Evolutionary conservation across 176 grass and related monocot genomes (phyloP).

Genomic region (Eleusine indica): DNA sequence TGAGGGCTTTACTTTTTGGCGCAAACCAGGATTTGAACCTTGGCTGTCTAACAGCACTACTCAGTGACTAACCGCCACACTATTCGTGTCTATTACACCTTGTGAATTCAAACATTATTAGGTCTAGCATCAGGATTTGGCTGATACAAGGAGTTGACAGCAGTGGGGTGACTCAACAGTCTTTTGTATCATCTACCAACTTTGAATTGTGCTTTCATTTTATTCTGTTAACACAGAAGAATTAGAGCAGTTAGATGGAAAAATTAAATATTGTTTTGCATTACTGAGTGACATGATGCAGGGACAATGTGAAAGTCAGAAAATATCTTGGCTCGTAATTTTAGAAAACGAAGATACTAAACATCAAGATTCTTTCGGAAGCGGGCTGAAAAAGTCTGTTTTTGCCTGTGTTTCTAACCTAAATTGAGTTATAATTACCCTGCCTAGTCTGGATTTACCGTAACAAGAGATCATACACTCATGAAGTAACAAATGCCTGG

Average conservation of each 20-base stretch:
- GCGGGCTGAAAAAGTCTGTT: not conserved
- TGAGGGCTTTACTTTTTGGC: too few species aligned
- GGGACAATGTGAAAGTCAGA: not conserved
- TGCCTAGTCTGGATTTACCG: not conserved
- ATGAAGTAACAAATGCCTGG: not conserved
- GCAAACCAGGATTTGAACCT: not conserved
- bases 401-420: not conserved
- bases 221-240: not conserved
- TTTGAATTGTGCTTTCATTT: not conserved
- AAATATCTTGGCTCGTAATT: not conserved
- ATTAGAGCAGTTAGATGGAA: not conserved
- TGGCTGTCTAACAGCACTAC: not conserved
- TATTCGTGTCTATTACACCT: not conserved
- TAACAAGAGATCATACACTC: conserved; percentile 6
- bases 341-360: not conserved
- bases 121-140: not conserved
- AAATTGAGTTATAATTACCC: not conserved
- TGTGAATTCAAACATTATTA: not conserved
- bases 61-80: not conserved
- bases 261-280: not conserved
- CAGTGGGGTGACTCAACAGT: not conserved
- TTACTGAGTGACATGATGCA: not conserved
- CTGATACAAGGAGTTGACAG: not conserved
- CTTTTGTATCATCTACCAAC: not conserved
- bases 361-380: not conserved